A percentile compares a stretch with the other conserved stretches of the same genome.
phyloP scores from a whole-genome alignment of 2,329 filamentous ascomycete species.

The Ascochyta rabiei region DNA sequence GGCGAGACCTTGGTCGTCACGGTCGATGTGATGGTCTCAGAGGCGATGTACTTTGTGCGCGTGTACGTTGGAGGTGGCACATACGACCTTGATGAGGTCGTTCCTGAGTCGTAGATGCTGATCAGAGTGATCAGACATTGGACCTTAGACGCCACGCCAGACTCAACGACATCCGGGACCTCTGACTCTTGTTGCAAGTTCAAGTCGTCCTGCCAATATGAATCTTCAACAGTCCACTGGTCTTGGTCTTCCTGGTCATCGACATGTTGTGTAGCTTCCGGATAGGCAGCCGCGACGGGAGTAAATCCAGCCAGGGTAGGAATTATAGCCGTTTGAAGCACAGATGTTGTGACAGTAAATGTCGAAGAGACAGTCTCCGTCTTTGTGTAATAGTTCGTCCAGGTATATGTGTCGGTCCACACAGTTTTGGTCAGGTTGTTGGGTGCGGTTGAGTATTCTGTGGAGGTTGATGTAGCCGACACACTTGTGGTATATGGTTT shows the following conservation, averaged over 20 bases:
- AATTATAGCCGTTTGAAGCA: constrained; percentile 1
- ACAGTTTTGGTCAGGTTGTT: constrained; percentile 14
- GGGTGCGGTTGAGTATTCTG: constrained; percentile 7
- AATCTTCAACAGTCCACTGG: constrained; percentile 12
- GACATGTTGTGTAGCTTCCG: constrained; percentile 10
- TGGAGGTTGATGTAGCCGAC: constrained; percentile 10
- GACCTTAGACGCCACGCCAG: constrained; percentile 3
- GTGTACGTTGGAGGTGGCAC: constrained; percentile 12
- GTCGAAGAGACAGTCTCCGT: constrained; percentile 5
- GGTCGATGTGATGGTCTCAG: constrained; percentile 11
- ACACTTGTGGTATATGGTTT: constrained; percentile 14
- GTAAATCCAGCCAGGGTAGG: constrained; percentile 9
- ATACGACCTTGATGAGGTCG: constrained; percentile 7
- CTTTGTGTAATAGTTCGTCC: constrained; percentile 9
- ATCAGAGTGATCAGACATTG: constrained; percentile 11
- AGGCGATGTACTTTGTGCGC: constrained; percentile 5
- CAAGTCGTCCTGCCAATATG: constrained; percentile 6
- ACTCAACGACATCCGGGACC: background rate
- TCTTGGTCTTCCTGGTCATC: constrained; percentile 9
- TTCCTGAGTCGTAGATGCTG: constrained; percentile 11
- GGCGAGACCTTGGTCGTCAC: constrained; percentile 7
- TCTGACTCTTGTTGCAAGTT: background rate
- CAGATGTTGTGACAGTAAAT: constrained; percentile 5
- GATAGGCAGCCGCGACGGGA: constrained; percentile 4
- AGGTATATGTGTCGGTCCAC: constrained; percentile 17